Percentiles rank a stretch among this genome's conserved stretches.
phyloP scores from a whole-genome alignment of 768 basidiomycete species.

The Phlegmacium glaucopus region DNA sequence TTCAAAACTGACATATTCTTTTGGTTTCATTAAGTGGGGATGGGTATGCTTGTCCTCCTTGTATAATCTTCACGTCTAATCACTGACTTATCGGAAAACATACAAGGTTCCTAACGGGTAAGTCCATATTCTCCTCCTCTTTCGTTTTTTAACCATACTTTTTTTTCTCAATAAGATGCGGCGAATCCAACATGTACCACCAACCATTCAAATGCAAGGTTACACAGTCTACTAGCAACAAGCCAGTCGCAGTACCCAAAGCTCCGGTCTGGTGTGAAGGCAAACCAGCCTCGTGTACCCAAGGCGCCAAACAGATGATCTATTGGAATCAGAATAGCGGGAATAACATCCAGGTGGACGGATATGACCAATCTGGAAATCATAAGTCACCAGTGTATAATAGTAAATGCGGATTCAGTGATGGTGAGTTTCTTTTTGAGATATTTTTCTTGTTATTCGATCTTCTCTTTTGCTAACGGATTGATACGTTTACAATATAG shows the following conservation, averaged over 20 bases:
- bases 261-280: slow-evolving; percentile 53
- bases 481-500: slow-evolving; percentile 13
- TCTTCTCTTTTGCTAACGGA: neutral
- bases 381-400: slow-evolving; percentile 50
- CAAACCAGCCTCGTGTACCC: slow-evolving; percentile 35
- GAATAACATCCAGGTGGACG: slow-evolving; percentile 44
- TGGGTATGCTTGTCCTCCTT: slow-evolving; percentile 37
- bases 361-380: slow-evolving; percentile 33
- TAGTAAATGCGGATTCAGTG: slow-evolving; percentile 41
- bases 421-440: slow-evolving; percentile 31
- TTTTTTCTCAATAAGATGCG: slow-evolving; percentile 32
- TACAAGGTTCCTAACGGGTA: slow-evolving; percentile 39
- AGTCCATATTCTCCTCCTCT: slow-evolving; percentile 3
- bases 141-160: neutral
- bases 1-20: neutral
- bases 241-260: slow-evolving; percentile 37
- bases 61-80: neutral
- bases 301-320: slow-evolving; percentile 54
- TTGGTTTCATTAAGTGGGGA: slow-evolving; percentile 37
- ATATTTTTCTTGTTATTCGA: neutral
- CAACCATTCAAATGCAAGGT: slow-evolving; percentile 47
- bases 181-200: slow-evolving; percentile 52
- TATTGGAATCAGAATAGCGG: slow-evolving; percentile 50
- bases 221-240: slow-evolving; percentile 36
- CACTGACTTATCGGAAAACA: neutral